Evolutionary conservation across 129 eudicot species (phyloP).

Genomic region (Arctium lappa): DNA sequence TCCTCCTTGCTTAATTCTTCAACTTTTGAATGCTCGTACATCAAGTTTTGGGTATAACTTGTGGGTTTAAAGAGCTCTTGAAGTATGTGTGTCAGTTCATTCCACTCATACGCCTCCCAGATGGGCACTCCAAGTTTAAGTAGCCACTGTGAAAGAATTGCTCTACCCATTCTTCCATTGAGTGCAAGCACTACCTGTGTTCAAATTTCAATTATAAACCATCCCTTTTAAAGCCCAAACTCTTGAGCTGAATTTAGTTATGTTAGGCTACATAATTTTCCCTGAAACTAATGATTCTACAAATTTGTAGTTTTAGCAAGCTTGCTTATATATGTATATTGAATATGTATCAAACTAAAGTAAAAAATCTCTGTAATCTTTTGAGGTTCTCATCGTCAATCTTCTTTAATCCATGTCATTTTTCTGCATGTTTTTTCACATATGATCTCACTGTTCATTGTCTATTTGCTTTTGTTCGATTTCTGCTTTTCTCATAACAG

Average conservation of each 20-base stretch:
- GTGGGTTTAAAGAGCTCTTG: slow-evolving; percentile 43
- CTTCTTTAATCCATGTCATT: not conserved
- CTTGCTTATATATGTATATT: not conserved
- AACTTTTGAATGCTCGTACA: slow-evolving; percentile 13
- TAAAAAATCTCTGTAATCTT: not conserved
- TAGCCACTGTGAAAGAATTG: slow-evolving; percentile 64
- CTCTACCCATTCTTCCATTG: slow-evolving; percentile 56
- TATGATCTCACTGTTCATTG: not conserved
- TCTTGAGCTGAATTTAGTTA: not conserved
- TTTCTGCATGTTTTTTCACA: not conserved
- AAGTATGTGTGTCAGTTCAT: slow-evolving; percentile 66
- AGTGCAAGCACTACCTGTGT: slow-evolving; percentile 86
- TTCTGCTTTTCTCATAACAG: not conserved
- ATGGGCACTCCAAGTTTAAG: slow-evolving; percentile 42
- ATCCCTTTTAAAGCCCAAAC: not conserved
- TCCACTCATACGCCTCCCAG: slow-evolving; percentile 85
- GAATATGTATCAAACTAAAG: not conserved
- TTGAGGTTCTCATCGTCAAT: not conserved
- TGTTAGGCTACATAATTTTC: not conserved
- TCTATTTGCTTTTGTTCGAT: not conserved
- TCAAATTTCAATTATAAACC: slow-evolving; percentile 6
- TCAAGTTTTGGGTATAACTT: slow-evolving; percentile 21
- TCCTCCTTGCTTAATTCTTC: slow-evolving; percentile 21
- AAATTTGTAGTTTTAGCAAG: not conserved
- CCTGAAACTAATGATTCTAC: not conserved